Evolutionary conservation across 129 eudicot genomes (phyloP), one percentile per base, ranked within the genome.

Genomic region (Artemisia argyi): DNA sequence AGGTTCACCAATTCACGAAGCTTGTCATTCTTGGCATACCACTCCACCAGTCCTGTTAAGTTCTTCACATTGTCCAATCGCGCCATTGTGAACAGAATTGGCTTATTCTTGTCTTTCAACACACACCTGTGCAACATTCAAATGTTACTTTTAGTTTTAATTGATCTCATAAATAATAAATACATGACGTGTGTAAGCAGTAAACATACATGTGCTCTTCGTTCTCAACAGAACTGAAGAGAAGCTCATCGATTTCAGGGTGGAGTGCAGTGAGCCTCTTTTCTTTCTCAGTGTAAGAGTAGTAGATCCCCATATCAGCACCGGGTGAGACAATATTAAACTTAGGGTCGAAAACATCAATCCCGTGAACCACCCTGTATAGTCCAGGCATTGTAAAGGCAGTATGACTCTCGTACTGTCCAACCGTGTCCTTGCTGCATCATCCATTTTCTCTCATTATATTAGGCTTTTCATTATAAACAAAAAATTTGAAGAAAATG

Each of bases 291-390:
- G 84, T 71, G 50, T 81, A 89, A 0, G 96, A 81, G 79, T 61
- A 92, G 81, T 92, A 89, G 69, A 92, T 72, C 17, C 83, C 86
- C 79, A 72, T 88, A 70, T 92, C 97, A 9, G 97, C 97, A 35
- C 97, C 97, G 3, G 97, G 97, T 3, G 97, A 89, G 44, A 92
- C 97, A 19, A 92, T 92, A 77, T 92, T 92, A 78, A 92, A 92
- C 65, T 92, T 92, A 5, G 97, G 96, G 76, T 92, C 97, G 28
- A 92, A 92, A 30, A 89, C 96, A 58, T 92, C 91, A 13, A 92
- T 92, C 19, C 97, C 97, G 51, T 92, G 97, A 26, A 92, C 97
- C 54, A 92, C 96, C 50, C 97, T 81, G 97, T 92, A 92, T 65
- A 92, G 65, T 49, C 96, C 97, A 14, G 97, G 97, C 91, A 92